These are phyloP conservation scores for Geranomyces michiganensis DNA, from an alignment of 192 early-diverging fungal species.

Conservation along the genomic window DNA sequence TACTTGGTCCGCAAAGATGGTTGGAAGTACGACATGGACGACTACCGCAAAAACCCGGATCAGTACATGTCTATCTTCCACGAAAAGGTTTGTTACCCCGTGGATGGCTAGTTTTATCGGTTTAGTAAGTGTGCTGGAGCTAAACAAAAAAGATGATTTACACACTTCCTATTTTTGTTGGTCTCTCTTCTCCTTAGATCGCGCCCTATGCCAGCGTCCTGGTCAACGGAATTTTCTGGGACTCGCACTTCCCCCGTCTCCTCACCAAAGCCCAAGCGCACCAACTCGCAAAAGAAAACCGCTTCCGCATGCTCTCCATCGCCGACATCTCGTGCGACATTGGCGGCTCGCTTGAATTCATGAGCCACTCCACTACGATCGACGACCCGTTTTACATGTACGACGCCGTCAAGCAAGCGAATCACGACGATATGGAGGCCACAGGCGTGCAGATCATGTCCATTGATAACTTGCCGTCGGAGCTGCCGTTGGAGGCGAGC, in stretches of 20 bases:
- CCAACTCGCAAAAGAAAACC: constrained; percentile 67
- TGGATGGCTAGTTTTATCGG: constrained; percentile 11
- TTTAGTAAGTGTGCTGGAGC: neutral
- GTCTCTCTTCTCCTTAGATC: constrained; percentile 49
- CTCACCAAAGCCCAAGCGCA: constrained; percentile 84
- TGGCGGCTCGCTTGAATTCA: constrained; percentile 90
- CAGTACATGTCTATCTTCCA: constrained; percentile 80
- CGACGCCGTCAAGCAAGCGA: constrained; percentile 71
- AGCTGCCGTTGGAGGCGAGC: constrained; percentile 93
- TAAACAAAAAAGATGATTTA: too few relatives aligned
- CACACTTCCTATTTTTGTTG: neutral
- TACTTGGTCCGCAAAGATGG: constrained; percentile 80
- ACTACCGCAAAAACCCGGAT: constrained; percentile 81
- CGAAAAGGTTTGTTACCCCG: constrained; percentile 66
- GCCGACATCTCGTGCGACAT: constrained; percentile 96
- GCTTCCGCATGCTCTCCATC: constrained; percentile 76
- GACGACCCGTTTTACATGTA: constrained; percentile 91
- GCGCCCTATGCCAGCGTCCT: constrained; percentile 90
- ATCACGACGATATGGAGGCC: constrained; percentile 77
- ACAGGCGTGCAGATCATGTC: constrained; percentile 95
- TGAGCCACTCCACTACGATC: constrained; percentile 86
- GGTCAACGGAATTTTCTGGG: constrained; percentile 96
- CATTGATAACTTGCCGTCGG: constrained; percentile 95
- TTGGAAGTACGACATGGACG: constrained; percentile 53
- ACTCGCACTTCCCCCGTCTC: constrained; percentile 79